These are phyloP conservation scores for Chaetomium olivaceum DNA, from an alignment of 2,329 filamentous ascomycete genomes.

Conservation along the genomic window DNA sequence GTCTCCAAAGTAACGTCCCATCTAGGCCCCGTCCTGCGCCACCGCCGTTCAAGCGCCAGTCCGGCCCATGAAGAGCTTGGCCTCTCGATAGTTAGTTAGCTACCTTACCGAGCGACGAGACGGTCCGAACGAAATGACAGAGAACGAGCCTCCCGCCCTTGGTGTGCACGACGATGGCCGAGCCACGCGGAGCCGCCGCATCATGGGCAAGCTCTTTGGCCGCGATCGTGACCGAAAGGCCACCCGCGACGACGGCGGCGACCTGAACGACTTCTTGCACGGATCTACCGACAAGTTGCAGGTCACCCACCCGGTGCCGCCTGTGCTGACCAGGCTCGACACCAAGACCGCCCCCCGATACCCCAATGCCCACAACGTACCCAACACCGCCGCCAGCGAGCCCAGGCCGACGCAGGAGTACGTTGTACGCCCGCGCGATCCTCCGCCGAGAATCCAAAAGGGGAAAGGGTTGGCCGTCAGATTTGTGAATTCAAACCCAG, in stretches of 20 bases:
- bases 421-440: conserved; percentile 47
- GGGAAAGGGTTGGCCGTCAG: conserved; percentile 74
- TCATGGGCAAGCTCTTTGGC: conserved; percentile 65
- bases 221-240: conserved; percentile 40
- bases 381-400: conserved; percentile 38
- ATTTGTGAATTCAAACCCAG: conserved; percentile 71
- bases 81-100: conserved; percentile 13
- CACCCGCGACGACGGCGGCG: conserved; percentile 44
- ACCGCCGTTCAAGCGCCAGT: conserved; percentile 14
- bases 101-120: no score
- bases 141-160: conserved; percentile 46
- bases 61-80: conserved; percentile 27
- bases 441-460: conserved; percentile 56
- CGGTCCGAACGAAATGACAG: conserved; percentile 41
- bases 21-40: neutral
- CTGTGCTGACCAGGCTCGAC: conserved; percentile 54
- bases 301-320: conserved; percentile 54
- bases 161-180: conserved; percentile 44
- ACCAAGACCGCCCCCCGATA: conserved; percentile 57
- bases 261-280: conserved; percentile 61
- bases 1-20: conserved; percentile 15
- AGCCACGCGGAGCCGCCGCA: conserved; percentile 52
- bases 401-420: conserved; percentile 43
- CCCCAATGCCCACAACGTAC: conserved; percentile 53
- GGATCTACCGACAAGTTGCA: conserved; percentile 57